Evolutionary conservation across 768 basidiomycete genomes (phyloP), one percentile per base, ranked within the genome.

Genomic region (Amanita brunnescens): DNA sequence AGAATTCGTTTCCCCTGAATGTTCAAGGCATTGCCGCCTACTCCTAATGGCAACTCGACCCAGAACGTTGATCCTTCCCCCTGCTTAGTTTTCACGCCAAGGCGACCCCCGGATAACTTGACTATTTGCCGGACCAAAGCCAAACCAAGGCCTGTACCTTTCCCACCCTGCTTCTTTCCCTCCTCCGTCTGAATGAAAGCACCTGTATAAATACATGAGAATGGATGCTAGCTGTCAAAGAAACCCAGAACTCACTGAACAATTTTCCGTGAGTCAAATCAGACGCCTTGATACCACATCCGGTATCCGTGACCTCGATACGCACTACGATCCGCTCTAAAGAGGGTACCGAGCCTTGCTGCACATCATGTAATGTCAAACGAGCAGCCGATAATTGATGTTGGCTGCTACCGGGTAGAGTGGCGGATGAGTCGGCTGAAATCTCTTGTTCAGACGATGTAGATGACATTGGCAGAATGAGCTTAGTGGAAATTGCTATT

Each of bases 61-160:
- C 91, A 93, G 69, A 93, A 94, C 33, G 85, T 90, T 32, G 84
- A 88, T 13, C 92, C 92, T 57, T 78, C 71, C 6, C 78, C 76
- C 1, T 78, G 67, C 62, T 81, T 79, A 14, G 78, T 80, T 54
- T 66, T 69, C n/a, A 84, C 75, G n/a, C 83, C 87, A 24, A 89
- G 67, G 45, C 87, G 75, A 16, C 88, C 88, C 37, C 83, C 81
- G 45, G 77, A 81, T 35, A 87, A 66, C 59, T 81, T 85, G 57
- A 91, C 85, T 39, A 91, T 90, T 56, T 85, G 83, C 42, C 86
- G 75, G 40, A 88, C 85, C 5, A 91, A 71, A 1, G 87, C 87
- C 16, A 90, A 61, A 20, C 88, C 87, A 9, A 91, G 66, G 6
- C 87, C 87, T 0, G 87, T 83, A 3, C 81, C 81, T 63, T 83